Conservation (phyloP, 176 grass and related monocot species). For the Carex pumila region DNA sequence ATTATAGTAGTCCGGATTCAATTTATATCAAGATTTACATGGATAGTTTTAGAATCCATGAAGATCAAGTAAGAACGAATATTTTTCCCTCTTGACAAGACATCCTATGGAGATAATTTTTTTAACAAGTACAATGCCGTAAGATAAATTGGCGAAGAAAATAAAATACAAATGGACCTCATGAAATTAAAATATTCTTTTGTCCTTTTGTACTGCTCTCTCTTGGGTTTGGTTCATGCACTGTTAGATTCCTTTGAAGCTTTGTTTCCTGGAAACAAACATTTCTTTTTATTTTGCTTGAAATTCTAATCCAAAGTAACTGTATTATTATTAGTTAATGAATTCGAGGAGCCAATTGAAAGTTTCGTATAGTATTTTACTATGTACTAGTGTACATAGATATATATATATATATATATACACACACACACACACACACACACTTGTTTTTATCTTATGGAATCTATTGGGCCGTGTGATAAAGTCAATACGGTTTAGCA, state of each 20-base stretch:
- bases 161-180: background rate
- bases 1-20: no score
- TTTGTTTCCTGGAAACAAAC: background rate
- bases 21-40: no score
- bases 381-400: background rate
- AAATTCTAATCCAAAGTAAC: background rate
- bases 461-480: slow-evolving; percentile 3
- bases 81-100: background rate
- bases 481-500: background rate
- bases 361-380: background rate
- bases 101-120: no score
- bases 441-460: background rate
- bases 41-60: no score
- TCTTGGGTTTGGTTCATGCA: background rate
- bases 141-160: background rate
- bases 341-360: no score
- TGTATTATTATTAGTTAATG: background rate
- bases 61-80: no score
- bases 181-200: background rate
- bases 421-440: no score
- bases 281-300: background rate
- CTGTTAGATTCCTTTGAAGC: background rate
- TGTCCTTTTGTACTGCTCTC: background rate
- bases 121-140: no score
- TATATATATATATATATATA: background rate